Percentiles rank a stretch among this genome's conserved stretches.
These are phyloP conservation scores for Ceratopteris richardii DNA, from an alignment of 75 land plant genomes.

Conservation along the genomic window DNA sequence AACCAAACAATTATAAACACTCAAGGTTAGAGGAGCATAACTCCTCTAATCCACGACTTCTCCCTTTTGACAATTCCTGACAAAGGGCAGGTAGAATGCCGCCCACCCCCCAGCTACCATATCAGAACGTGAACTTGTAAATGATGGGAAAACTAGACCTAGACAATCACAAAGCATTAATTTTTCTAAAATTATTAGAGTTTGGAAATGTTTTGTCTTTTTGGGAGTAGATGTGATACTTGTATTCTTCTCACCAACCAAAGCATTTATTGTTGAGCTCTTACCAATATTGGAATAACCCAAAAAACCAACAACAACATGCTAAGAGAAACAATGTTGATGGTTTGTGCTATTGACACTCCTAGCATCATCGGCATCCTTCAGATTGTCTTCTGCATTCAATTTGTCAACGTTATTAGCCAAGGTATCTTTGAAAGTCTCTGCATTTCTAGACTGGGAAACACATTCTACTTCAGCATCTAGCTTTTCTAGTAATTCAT, in stretches of 20 bases:
- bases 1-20: no score
- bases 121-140: conserved; percentile 79
- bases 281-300: conserved; percentile 99
- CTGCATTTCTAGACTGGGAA: conserved; percentile 22
- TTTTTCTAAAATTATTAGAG: conserved; percentile 70
- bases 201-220: conserved; percentile 97
- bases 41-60: no score
- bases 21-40: no score
- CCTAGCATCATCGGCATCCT: neutral
- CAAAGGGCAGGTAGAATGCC: no score
- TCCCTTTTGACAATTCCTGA: no score
- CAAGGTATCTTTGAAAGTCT: conserved; percentile 10
- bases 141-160: conserved; percentile 92
- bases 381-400: conserved; percentile 4
- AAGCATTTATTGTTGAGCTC: conserved; percentile 94
- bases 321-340: conserved; percentile 14
- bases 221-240: conserved; percentile 98
- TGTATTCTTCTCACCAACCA: conserved; percentile 87
- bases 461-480: conserved; percentile 74
- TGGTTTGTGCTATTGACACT: conserved; percentile 1
- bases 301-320: conserved; percentile 85
- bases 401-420: conserved; percentile 18
- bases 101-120: conserved; percentile 94
- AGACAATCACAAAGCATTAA: conserved; percentile 97
- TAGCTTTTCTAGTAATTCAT: conserved; percentile 69